phyloP scores from a whole-genome alignment of 2,329 filamentous ascomycete species.

The Alternaria solani region DNA sequence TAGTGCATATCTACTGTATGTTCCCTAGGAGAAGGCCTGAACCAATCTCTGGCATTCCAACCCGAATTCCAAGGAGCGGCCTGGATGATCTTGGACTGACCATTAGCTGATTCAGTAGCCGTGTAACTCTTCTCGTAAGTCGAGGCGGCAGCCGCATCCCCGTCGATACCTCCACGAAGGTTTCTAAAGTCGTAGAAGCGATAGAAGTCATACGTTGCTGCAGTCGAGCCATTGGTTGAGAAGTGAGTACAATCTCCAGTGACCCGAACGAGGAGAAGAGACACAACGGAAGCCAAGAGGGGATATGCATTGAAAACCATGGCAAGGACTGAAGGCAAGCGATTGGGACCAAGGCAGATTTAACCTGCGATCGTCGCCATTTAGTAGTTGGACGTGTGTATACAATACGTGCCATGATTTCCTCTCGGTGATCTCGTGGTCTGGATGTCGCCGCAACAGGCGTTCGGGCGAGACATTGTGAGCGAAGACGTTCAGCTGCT shows the following conservation, averaged over 20 bases:
- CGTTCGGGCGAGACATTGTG: background rate
- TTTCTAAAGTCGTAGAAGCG: conserved; percentile 28
- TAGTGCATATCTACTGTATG: conserved; percentile 15
- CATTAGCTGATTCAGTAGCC: background rate
- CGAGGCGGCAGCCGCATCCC: background rate
- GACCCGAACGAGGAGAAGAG: background rate
- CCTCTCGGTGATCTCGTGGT: background rate
- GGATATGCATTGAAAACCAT: background rate
- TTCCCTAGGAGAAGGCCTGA: conserved; percentile 1
- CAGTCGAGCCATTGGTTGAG: conserved; percentile 17
- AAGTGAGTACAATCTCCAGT: conserved; percentile 20
- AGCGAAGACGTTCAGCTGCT: background rate
- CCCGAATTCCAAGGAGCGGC: conserved; percentile 17
- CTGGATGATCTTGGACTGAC: conserved; percentile 9
- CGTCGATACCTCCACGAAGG: background rate
- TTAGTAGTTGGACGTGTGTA: conserved; percentile 1
- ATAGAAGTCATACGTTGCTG: conserved; percentile 21
- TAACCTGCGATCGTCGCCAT: background rate
- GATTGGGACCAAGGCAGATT: background rate
- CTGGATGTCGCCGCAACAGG: background rate
- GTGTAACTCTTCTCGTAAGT: background rate
- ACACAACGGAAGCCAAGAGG: background rate
- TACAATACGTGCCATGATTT: background rate
- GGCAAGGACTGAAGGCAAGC: background rate
- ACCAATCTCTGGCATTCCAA: conserved; percentile 17